Evolutionary conservation across 176 grass and related monocot genomes (phyloP), one percentile per base, ranked within the genome.

Genomic region (Triticum timopheevii): DNA sequence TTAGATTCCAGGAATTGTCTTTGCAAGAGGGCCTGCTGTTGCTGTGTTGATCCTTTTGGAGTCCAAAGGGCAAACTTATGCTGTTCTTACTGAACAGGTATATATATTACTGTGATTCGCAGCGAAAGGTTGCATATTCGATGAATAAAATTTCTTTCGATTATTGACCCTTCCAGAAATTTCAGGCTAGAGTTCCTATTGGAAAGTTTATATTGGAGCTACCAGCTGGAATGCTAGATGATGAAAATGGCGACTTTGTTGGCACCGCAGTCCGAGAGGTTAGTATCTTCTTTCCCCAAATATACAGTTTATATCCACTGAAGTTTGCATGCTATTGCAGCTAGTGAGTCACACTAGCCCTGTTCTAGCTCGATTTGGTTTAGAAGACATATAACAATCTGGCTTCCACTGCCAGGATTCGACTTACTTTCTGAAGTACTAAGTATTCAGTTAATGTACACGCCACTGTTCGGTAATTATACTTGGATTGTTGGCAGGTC

Each of bases 1-100:
- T 65, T 92, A 98, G 93, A 87, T 98, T 94, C 96, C 93, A 92
- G 96, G 93, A 69, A 98, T 98, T 79, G 96, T 98, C 63, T 98
- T 98, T 77, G 86, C 96, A 83, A 94, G 96, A 86, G 96, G 93
- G 4, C 90, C 90, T 8, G 87, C 92, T 68, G 96, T 98, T 96
- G 92, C 93, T 50, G 91, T 98, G 7, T 84, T 98, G 84, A 94
- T 98, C 73, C 93, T 98, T 47, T 83, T 98, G 74, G 96, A 98
- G 61, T 98, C 86, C 2, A 65, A 89, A 47, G 92, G 88, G n/a
- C 33, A 94, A 86, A 94, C 65, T 35, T 98, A 90, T 25, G 90
- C 88, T 16, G 90, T 98, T 86, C 93, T 98, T 72, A 98, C 93
- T 22, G 96, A 96, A 52, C 93, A 98, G 87, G 96, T 96, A 88